Base-by-base conservation (phyloP, 1,284 basidiomycete species). In the Fomitopsis betulina region DNA sequence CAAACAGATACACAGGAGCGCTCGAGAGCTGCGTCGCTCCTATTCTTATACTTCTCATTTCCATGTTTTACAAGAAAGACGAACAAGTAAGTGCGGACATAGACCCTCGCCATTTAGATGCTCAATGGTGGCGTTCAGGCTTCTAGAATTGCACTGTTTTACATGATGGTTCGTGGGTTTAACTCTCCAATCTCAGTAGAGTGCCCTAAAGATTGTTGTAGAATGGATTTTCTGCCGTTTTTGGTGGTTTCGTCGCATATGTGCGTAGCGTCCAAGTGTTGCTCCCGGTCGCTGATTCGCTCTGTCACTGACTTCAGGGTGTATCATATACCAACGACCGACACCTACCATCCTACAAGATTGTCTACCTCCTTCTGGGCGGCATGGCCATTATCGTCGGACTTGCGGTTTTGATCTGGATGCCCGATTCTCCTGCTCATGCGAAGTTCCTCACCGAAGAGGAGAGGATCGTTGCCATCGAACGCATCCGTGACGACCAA, bases 41-140 rank as follows among this genome's bases (percentile, higher is more conserved):
- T 0, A 83, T 79, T 60, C 73, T 88, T 32, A 82, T 89, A 63
- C 70, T 87, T 45, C 79, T 87, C 43, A 79, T 88, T 21, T 82
- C 83, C 7, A 86, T 86, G 80, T 87, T 86, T 66, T 87, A 88
- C 69, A 85, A 83, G 71, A 87, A 86, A 71, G 73, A 85, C 56
- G 86, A 89, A 65, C 86, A 88, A 73, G 82, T 77, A 51, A 40
- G 70, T 40, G 25, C n/a, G 21, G 47, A 7, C 12, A 32, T 27
- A 13, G 13, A 21, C 7, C 54, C 17, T 3, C 2, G 23, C 32
- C 30, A 23, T 52, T 17, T 21, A n/a, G 2, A 25, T 42, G 49
- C 32, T 38, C 21, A 52, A 23, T 39, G 13, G 35, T 10, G 23
- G 15, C 21, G 61, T 21, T 53, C 81, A 79, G 82, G 81, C 9